Percentiles rank a stretch among this genome's conserved stretches.
phyloP scores from a whole-genome alignment of 495 filamentous ascomycete genomes.

The Talaromyces proteolyticus region DNA sequence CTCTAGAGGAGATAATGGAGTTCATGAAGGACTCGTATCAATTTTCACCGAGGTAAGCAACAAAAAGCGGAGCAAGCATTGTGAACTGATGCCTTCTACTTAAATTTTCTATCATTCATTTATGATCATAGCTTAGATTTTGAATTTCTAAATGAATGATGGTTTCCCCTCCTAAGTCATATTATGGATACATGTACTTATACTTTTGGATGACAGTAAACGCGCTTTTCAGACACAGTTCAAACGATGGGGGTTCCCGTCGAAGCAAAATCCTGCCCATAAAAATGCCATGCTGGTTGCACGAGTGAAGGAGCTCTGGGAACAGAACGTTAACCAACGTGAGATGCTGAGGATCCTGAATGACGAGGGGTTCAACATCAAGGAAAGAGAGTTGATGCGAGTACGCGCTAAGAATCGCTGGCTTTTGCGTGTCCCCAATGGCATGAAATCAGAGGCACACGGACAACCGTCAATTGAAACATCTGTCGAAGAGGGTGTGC shows the following conservation, averaged over 20 bases:
- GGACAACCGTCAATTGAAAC: constrained; percentile 15
- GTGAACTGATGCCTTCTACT: too few relatives aligned
- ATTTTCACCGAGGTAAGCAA: constrained; percentile 58
- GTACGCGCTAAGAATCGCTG: constrained; percentile 61
- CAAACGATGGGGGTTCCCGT: constrained; percentile 72
- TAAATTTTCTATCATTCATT: not conserved
- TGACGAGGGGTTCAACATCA: constrained; percentile 66
- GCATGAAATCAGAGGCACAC: constrained; percentile 38
- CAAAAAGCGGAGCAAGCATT: not conserved
- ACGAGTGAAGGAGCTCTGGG: constrained; percentile 71
- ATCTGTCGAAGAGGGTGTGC: constrained; percentile 33
- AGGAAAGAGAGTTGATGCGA: constrained; percentile 59
- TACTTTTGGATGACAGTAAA: constrained; percentile 44
- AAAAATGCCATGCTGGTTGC: constrained; percentile 59
- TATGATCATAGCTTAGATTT: too few relatives aligned
- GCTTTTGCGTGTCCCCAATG: constrained; percentile 55
- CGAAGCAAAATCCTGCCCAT: constrained; percentile 62
- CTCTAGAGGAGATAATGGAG: constrained; percentile 62
- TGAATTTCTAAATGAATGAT: too few relatives aligned
- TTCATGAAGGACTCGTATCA: constrained; percentile 53
- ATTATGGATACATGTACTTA: too few relatives aligned
- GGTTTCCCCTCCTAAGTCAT: too few relatives aligned
- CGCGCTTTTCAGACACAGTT: constrained; percentile 69
- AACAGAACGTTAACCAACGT: constrained; percentile 58
- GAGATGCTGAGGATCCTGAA: constrained; percentile 69